Evolutionary conservation across 768 basidiomycete species (phyloP), one percentile per base, ranked within the genome.

Genomic region (Kwoniella dendrophila): DNA sequence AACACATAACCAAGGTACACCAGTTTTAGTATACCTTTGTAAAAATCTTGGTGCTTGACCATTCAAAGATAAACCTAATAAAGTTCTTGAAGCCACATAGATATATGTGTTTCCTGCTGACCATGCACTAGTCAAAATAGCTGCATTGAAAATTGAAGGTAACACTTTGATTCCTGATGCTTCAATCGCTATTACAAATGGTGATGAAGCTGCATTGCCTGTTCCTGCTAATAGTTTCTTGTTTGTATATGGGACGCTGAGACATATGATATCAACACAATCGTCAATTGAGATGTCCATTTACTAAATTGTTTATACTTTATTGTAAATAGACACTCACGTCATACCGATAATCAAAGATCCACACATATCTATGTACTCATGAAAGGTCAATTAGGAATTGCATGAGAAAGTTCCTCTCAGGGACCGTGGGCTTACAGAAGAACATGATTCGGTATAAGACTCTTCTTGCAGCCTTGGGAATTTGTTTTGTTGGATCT

Each of bases 201-300:
- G 90, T 2, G 89, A 90, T 54, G 86, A 75, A 0, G 87, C 85
- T n/a, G 90, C 90, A n/a, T n/a, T n/a, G n/a, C n/a, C n/a, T 45
- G 62, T 60, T 4, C 52, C 59, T 6, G 58, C 32, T 14, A 20
- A 22, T 6, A 40, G 14, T 8, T 20, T 20, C 20, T 40, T 34
- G 7, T 40, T 34, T 14, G 33, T 18, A 30, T 55, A 90, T 30
- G 73, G 68, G 38, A 74, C 71, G 51, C 93, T 86, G 1, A 92
- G 80, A 38, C 91, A 89, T 67, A 96, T 92, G 55, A 93, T 78
- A n/a, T n/a, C n/a, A n/a, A n/a, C n/a, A n/a, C n/a, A n/a, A n/a
- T n/a, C n/a, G n/a, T n/a, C n/a, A n/a, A n/a, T n/a, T n/a, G n/a
- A n/a, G n/a, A n/a, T n/a, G n/a, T n/a, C n/a, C n/a, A n/a, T n/a